Base-by-base conservation (phyloP, 2,329 filamentous ascomycete genomes). In the Trichoderma breve region DNA sequence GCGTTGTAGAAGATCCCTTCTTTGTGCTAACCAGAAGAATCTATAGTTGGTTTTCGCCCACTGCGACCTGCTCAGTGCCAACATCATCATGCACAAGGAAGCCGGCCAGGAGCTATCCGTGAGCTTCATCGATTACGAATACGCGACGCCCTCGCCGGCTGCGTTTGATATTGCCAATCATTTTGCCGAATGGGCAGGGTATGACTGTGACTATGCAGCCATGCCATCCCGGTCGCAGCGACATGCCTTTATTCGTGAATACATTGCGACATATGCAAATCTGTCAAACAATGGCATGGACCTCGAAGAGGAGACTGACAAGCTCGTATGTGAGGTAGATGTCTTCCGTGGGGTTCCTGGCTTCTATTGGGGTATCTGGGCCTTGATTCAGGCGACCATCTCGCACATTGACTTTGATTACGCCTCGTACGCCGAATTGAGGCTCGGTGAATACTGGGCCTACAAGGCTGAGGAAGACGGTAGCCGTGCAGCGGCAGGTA, bases 321-420 rank as follows among this genome's bases (percentile, higher is more conserved):
- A 88, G 76, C 86, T 99, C 24, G 90, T 91, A 79, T 84, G 88
- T 4, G 94, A 98, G 80, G 93, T 99, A 3, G 95, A 99, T 80
- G 81, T 88, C 26, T 99, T 93, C 83, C 89, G 96, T 60, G 96
- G 95, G 57, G 88, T 98, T 15, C 96, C 96, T 0, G 96, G 96
- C 8, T 93, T 99, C 79, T 90, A 88, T 81, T 94, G 92, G 95
- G 96, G 96, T 28, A 94, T 98, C 72, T 99, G 96, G 96, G 92
- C 94, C 8, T 84, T 97, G 74, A 98, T 99, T 75, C 96, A 99
- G 84, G 93, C 95, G 3, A 93, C 90, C 70, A 98, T 99, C 75
- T 97, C 93, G 12, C 89, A 95, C 75, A 99, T 99, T 77, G 93
- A 98, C 79, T 99, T 99, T 79, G 95, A 99, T 82, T 99, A 99